Evolutionary conservation across 1,284 basidiomycete species (phyloP).

Genomic region (Ustilago lituana): DNA sequence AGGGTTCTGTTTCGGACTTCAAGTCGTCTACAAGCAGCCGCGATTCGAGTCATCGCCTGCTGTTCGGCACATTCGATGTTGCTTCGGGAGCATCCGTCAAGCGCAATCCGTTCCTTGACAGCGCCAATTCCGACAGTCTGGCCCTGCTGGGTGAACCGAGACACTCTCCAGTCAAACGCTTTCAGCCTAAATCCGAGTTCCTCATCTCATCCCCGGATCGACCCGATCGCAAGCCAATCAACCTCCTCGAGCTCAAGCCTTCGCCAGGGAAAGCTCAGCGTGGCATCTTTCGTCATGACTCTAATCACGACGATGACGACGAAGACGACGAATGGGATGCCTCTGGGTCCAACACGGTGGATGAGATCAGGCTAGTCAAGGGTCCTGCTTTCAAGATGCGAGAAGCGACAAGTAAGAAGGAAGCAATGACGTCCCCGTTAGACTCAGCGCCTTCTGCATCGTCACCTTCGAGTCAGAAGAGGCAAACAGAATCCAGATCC

Average conservation of each 20-base stretch:
- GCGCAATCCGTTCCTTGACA: conserved; percentile 24
- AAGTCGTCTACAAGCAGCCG: conserved; percentile 4
- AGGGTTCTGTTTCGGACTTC: neutral
- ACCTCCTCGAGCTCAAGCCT: conserved; percentile 45
- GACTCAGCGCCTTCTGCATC: conserved; percentile 2
- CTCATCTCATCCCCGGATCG: conserved; percentile 37
- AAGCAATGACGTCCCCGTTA: conserved; percentile 3
- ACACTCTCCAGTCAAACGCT: conserved; percentile 46
- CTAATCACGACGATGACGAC: conserved; percentile 16
- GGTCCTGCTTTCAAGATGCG: conserved; percentile 15
- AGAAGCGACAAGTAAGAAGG: neutral
- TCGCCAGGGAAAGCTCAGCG: conserved; percentile 50
- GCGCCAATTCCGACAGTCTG: conserved; percentile 22
- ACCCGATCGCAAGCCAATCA: conserved; percentile 48
- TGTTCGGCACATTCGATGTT: conserved; percentile 19
- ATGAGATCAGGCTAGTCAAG: conserved; percentile 36
- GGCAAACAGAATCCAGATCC: conserved; percentile 11
- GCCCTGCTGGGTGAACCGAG: conserved; percentile 35
- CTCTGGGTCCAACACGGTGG: conserved; percentile 7
- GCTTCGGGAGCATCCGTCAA: neutral
- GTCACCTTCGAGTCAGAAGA: conserved; percentile 1
- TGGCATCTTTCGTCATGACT: conserved; percentile 47
- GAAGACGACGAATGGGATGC: conserved; percentile 23
- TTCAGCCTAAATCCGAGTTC: conserved; percentile 37
- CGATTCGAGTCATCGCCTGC: conserved; percentile 18